Base-by-base conservation (phyloP, 108 stramenopile genomes). In the Cyclotella cryptica region DNA sequence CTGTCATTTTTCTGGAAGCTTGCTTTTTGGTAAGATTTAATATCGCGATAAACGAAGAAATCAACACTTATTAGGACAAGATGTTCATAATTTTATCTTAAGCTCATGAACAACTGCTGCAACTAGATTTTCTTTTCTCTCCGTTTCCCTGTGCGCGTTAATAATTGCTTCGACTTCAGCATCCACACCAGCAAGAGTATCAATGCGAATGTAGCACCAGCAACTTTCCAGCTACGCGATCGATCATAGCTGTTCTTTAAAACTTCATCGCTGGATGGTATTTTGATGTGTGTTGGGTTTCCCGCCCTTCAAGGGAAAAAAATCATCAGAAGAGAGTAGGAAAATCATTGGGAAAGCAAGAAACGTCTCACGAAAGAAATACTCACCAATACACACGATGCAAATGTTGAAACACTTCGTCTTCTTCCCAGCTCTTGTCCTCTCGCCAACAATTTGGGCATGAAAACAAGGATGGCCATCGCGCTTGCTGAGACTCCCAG, bases 1-100 rank as follows among this genome's bases (percentile, higher is more conserved):
- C 64, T 95, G 45, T 86, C 88, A 1, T 58, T 92, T 13, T 92
- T 95, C 65, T 92, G 84, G 83, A 88, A 92, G 73, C 83, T 95
- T 14, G 65, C 90, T 15, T 90, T 90, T 78, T 84, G 86, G 46
- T 88, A 80, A 68, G 57, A 1, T 58, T 27, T 58, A 27, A 58
- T 6, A 17, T 49, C 47, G 15, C 47, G 3, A 49, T 3, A n/a
- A 9, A n/a, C n/a, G 15, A n/a, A 9, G n/a, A 17, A 49, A n/a
- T 49, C 47, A 9, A 49, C 15, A 17, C 15, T 9, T n/a, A 49
- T 17, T 9, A n/a, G 3, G 9, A n/a, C 9, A n/a, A 49, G n/a
- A 1, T 9, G 47, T 9, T n/a, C 47, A 49, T n/a, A 7, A n/a
- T 9, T n/a, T 7, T 7, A 9, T 3, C n/a, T 17, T n/a, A 17